Conservation (phyloP, 345 rosid genomes). For the Barbarea vulgaris region DNA sequence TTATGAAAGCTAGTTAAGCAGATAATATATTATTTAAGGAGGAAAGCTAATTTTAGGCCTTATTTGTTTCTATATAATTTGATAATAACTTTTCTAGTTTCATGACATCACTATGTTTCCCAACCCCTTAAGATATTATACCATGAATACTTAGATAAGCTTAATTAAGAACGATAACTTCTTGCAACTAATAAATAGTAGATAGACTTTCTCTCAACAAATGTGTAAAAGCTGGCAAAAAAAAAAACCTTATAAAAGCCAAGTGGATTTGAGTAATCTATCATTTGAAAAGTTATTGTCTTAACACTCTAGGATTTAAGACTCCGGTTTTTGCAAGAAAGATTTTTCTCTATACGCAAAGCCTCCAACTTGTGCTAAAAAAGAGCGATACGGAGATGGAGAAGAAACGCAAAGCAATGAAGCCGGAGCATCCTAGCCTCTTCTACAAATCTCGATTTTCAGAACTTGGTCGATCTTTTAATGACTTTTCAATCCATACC, state of each 20-base stretch:
- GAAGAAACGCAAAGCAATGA: conserved; percentile 5
- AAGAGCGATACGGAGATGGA: not conserved
- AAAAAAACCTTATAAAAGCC: conserved; percentile 1
- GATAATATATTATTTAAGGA: conserved; percentile 7
- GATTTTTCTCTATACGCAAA: not conserved
- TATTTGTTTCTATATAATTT: conserved; percentile 27
- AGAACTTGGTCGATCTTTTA: not conserved
- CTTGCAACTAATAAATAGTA: not conserved
- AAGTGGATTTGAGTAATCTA: not conserved
- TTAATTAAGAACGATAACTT: conserved; percentile 6
- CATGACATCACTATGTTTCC: conserved; percentile 4
- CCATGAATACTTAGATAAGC: conserved; percentile 20
- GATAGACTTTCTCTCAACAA: conserved; percentile 11
- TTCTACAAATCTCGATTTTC: not conserved
- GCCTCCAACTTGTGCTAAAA: not conserved
- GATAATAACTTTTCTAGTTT: not conserved
- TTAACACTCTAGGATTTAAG: conserved; percentile 13
- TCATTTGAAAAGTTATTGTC: not conserved
- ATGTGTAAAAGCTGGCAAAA: not conserved
- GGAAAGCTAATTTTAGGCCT: conserved; percentile 4
- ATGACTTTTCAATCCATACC: not conserved
- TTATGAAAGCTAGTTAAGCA: conserved; percentile 2
- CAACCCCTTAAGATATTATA: conserved; percentile 15
- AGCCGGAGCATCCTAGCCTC: not conserved
- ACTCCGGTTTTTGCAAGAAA: not conserved